A percentile compares a stretch with the other conserved stretches of the same genome.
These are phyloP conservation scores for Ophiostoma himal-ulmi DNA, from an alignment of 2,329 filamentous ascomycete genomes.

Conservation along the genomic window DNA sequence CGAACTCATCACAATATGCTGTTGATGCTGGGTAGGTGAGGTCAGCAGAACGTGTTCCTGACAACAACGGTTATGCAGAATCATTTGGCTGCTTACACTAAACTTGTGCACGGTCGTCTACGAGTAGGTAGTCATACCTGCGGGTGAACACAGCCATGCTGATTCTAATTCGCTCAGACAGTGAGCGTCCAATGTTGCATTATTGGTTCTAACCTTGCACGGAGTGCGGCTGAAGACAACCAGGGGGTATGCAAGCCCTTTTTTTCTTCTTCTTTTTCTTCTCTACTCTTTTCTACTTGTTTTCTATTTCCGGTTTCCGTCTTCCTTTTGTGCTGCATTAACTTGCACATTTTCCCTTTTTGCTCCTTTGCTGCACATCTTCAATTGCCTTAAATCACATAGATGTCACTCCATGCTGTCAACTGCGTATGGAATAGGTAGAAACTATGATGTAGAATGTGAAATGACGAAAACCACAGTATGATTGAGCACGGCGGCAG, in stretches of 20 bases:
- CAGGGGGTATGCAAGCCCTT: background rate
- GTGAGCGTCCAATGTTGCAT: background rate
- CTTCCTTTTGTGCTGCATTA: background rate
- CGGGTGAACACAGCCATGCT: background rate
- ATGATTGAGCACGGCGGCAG: background rate
- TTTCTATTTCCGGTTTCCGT: background rate
- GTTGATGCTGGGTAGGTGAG: background rate
- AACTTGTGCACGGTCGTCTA: background rate
- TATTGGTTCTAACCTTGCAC: constrained; percentile 1
- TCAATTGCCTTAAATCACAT: background rate
- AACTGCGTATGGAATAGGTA: background rate
- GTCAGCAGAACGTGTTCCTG: background rate
- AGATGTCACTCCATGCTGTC: background rate
- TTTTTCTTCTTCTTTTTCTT: background rate
- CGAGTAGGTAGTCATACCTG: background rate
- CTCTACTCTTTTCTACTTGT: background rate
- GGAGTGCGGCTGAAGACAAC: background rate
- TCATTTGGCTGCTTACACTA: background rate
- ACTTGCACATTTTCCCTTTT: background rate
- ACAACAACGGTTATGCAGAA: background rate
- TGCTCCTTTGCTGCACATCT: background rate
- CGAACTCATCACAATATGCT: too few species aligned
- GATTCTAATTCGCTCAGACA: background rate
- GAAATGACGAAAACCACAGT: background rate
- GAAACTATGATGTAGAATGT: background rate